Base-by-base conservation (phyloP, 2,329 filamentous ascomycete species). In the Colletotrichum melonis region DNA sequence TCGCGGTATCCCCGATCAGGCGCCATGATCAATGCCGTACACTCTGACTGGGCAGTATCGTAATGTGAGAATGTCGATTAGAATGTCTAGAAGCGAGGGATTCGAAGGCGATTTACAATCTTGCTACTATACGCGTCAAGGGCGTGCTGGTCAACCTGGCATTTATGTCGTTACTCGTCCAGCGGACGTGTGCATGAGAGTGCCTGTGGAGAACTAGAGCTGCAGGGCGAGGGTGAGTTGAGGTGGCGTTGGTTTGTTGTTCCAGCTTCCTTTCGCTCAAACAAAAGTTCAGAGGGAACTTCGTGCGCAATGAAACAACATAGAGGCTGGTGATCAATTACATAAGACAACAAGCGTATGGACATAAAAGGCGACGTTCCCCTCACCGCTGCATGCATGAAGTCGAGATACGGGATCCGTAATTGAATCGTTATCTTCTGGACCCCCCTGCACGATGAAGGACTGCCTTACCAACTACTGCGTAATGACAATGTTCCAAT, bases 1-100 rank as follows among this genome's bases (percentile, higher is more conserved):
- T 57, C 52, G 26, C 28, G 54, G n/a, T 35, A 28, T 54, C 66
- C 66, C 54, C 58, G 58, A 59, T 72, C 59, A 32, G 69, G 69
- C 63, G 69, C 66, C 69, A 72, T 72, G 32, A 42, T 54, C 35
- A 12, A 19, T 28, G 22, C 22, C 26, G n/a, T 49, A 4, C 26
- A 7, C 26, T n/a, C 57, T 38, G 30, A 9, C 12, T 46, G n/a
- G 28, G 22, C 14, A 22, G 57, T 22, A 22, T 19, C 26, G 56
- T 16, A 14, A 32, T 3, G 46, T 19, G 16, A 26, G 19, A 32
- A 24, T 2, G 38, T 16, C 14, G 57, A 60, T 28, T 11, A 52
- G 22, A 42, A 16, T 24, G 26, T 52, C 8, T 14, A 32, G 28
- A 60, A 19, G 35, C 58, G 35, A 59, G 55, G 64, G 19, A 19